Evolutionary conservation across 2,329 filamentous ascomycete genomes (phyloP), one percentile per base, ranked within the genome.

Genomic region (Alternaria sp.): DNA sequence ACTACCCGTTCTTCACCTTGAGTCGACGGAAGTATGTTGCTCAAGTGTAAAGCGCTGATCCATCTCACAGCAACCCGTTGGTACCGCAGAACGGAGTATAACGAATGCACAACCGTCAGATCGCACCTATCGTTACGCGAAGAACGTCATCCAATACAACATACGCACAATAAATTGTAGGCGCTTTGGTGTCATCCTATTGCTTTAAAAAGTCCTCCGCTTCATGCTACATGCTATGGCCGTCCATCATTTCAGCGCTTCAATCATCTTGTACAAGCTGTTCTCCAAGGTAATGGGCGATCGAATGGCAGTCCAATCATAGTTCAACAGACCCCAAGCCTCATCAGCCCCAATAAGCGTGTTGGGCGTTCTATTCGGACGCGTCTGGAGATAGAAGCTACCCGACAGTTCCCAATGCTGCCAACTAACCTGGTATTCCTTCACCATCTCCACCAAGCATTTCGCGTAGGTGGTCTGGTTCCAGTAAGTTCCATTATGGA

Each of bases 351-450:
- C 74, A 22, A 75, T 68, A 8, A 76, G 68, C 2, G 70, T 75
- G 2, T 55, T 57, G 0, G 72, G 73, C n/a, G 61, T 65, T 16
- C 73, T 63, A 6, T 63, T 61, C 8, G 73, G 73, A 53, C 74
- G 64, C 3, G 74, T 82, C 80, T 83, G 83, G 18, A 75, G 63
- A 39, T 74, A 75, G 39, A 70, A 75, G 42, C 69, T 74, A 5
- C 75, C 73, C 1, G 70, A 70, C 2, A 76, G 52, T 41, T 74
- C 72, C 74, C 72, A 76, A 24, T 75, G 71, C 55, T 69, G 66
- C 72, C 71, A 75, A 34, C 70, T 62, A 18, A 75, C 68, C 51
- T 73, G 54, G 39, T 73, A 77, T 26, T 74, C 68, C 46, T 71
- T 53, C 4, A 75, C 73, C 73, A 75, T 76, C 48, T 76, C 71